Evolutionary conservation across 2,329 filamentous ascomycete genomes (phyloP).

Genomic region (Botrytis tulipae): DNA sequence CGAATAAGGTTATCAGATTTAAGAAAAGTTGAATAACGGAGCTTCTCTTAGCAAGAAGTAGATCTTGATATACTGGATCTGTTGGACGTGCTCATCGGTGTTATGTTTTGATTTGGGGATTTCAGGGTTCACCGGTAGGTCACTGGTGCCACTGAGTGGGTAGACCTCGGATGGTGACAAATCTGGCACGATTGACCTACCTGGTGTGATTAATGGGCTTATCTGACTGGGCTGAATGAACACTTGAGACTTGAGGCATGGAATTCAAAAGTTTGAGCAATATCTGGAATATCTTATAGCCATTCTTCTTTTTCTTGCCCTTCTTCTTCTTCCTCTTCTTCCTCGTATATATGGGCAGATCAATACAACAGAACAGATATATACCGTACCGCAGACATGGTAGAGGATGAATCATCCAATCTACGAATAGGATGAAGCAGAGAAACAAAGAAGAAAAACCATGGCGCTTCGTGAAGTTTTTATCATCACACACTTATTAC

Average conservation of each 20-base stretch:
- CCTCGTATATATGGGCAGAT: not conserved
- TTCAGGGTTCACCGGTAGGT: not conserved
- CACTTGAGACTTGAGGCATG: not conserved
- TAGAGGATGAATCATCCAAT: not conserved
- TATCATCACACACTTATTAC: not conserved
- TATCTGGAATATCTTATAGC: not conserved
- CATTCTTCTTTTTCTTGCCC: no score
- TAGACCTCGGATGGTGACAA: slow-evolving; percentile 13
- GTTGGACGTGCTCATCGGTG: not conserved
- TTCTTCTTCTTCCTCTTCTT: not conserved
- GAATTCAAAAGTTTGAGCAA: not conserved
- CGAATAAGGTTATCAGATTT: not conserved
- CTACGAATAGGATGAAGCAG: not conserved
- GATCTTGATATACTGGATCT: slow-evolving; percentile 1
- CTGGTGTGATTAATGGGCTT: not conserved
- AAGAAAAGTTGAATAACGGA: not conserved
- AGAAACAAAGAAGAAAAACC: not conserved
- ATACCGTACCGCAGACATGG: not conserved
- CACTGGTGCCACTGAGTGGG: not conserved
- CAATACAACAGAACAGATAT: not conserved
- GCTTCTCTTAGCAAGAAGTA: not conserved
- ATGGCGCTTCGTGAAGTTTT: not conserved
- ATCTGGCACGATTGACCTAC: not conserved
- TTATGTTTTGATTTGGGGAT: not conserved
- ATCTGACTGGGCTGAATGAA: not conserved